Conservation (phyloP, 257 asterid species). For the Scutellaria galericulata region DNA sequence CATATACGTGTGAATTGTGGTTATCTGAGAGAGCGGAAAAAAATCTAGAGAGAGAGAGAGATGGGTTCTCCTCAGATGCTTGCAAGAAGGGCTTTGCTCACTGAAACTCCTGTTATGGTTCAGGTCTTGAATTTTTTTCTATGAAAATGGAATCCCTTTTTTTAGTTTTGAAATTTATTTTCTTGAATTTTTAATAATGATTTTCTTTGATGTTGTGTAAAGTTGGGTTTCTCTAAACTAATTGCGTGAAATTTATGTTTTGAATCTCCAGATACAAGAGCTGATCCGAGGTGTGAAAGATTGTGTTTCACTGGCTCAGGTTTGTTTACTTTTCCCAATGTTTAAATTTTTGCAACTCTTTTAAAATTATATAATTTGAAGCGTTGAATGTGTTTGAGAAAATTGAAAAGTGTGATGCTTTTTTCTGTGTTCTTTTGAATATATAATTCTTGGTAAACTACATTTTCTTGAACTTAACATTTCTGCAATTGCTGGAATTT, state of each 20-base stretch:
- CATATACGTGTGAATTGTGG: constrained; percentile 32
- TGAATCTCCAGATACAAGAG: constrained; percentile 74
- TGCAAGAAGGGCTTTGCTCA: constrained; percentile 80
- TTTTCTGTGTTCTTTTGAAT: constrained; percentile 29
- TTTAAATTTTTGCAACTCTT: constrained; percentile 31
- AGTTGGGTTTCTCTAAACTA: constrained; percentile 7
- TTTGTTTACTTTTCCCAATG: constrained; percentile 65
- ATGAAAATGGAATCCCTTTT: constrained; percentile 37
- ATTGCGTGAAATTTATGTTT: constrained; percentile 36
- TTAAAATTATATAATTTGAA: constrained; percentile 12
- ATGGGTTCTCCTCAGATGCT: constrained; percentile 89
- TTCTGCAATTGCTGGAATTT: constrained; percentile 19
- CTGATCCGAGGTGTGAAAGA: constrained; percentile 76
- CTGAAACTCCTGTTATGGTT: constrained; percentile 93
- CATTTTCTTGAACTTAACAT: constrained; percentile 42
- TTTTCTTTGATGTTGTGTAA: constrained; percentile 31
- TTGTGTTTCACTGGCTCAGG: constrained; percentile 96
- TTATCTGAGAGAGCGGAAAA: constrained; percentile 10
- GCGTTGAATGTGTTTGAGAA: constrained; percentile 34
- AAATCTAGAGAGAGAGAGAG: constrained; percentile 27
- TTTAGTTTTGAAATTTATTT: background rate
- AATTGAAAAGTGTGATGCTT: constrained; percentile 46
- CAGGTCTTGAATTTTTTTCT: constrained; percentile 54
- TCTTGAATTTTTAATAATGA: constrained; percentile 14
- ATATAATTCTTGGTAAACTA: constrained; percentile 41